Conservation (phyloP, 2,329 filamentous ascomycete genomes). For the Xylaria sp. region DNA sequence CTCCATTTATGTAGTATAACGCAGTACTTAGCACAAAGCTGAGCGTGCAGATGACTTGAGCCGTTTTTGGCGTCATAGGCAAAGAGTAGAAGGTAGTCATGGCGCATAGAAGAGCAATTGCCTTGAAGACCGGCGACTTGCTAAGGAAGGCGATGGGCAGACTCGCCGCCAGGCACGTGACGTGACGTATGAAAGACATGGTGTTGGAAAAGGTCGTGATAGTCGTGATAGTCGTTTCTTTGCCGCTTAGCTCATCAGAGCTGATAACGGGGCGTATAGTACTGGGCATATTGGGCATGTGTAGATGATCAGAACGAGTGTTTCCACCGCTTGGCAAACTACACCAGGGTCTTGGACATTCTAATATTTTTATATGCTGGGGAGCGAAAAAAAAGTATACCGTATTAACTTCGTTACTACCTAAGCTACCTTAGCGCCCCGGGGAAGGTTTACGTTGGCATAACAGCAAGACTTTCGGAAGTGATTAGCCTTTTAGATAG, state of each 20-base stretch:
- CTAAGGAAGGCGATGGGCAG: conserved; percentile 33
- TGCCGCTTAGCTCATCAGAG: conserved; percentile 30
- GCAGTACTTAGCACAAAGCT: conserved; percentile 31
- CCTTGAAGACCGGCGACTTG: conserved; percentile 31
- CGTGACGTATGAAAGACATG: conserved; percentile 31
- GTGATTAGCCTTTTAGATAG: conserved; percentile 22
- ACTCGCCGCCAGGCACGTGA: conserved; percentile 30
- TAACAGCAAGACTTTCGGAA: conserved; percentile 23
- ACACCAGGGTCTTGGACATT: conserved; percentile 25
- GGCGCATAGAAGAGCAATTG: conserved; percentile 32
- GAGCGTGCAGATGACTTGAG: conserved; percentile 32
- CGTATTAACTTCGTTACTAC: conserved; percentile 29
- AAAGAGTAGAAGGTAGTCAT: conserved; percentile 32
- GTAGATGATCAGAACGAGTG: conserved; percentile 18
- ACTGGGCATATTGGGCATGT: conserved; percentile 25
- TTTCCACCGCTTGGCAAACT: conserved; percentile 25
- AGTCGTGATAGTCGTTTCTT: conserved; percentile 34
- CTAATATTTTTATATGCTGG: conserved; percentile 26
- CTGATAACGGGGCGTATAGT: conserved; percentile 31
- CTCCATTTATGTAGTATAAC: conserved; percentile 33
- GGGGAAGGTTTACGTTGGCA: conserved; percentile 15
- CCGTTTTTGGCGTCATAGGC: conserved; percentile 31
- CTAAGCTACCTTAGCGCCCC: conserved; percentile 24
- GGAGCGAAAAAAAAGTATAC: conserved; percentile 28
- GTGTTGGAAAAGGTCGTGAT: conserved; percentile 32